phyloP scores from a whole-genome alignment of 129 eudicot species.

The Escallonia herrerae region DNA sequence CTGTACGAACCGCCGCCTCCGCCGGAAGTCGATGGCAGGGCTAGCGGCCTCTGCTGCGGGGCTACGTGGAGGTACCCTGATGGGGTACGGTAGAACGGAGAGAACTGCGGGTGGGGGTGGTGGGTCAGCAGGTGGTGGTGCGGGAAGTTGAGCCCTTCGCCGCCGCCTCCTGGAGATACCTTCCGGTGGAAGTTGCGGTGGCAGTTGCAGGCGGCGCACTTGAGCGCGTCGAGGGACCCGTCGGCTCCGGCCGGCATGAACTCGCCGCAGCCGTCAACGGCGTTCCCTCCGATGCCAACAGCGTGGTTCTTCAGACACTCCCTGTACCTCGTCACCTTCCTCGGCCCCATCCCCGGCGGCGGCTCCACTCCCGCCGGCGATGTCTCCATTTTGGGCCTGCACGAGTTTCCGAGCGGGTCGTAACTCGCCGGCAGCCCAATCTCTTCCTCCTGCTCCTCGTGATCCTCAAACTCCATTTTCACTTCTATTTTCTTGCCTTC shows the following conservation, averaged over 20 bases:
- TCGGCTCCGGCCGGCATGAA: conserved; percentile 52
- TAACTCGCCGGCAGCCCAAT: conserved; percentile 16
- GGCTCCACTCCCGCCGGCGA: conserved; percentile 7
- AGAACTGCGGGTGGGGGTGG: conserved; percentile 13
- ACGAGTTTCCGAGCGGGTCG: conserved; percentile 20
- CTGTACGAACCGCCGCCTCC: conserved; percentile 11
- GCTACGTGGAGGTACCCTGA: conserved; percentile 45
- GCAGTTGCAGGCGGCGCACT: conserved; percentile 66
- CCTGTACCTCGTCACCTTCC: conserved; percentile 27
- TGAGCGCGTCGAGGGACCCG: conserved; percentile 54
- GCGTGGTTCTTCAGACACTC: conserved; percentile 81
- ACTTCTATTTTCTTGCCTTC: too few species aligned
- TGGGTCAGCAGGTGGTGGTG: conserved; percentile 17
- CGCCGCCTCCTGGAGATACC: conserved; percentile 12
- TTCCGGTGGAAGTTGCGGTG: conserved; percentile 67
- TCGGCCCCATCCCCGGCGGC: conserved; percentile 1
- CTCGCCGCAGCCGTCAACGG: conserved; percentile 72
- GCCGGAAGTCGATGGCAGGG: conserved; percentile 48
- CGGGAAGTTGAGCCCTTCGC: conserved; percentile 6
- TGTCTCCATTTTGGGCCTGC: conserved; percentile 7
- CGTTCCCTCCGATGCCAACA: conserved; percentile 37
- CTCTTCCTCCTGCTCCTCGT: conserved; percentile 30
- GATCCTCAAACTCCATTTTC: conserved; percentile 42
- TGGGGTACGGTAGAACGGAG: conserved; percentile 33
- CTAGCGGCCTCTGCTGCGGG: conserved; percentile 31